phyloP scores from a whole-genome alignment of 371 early-diverging fungal species.

The Blastocladiella emersonii region DNA sequence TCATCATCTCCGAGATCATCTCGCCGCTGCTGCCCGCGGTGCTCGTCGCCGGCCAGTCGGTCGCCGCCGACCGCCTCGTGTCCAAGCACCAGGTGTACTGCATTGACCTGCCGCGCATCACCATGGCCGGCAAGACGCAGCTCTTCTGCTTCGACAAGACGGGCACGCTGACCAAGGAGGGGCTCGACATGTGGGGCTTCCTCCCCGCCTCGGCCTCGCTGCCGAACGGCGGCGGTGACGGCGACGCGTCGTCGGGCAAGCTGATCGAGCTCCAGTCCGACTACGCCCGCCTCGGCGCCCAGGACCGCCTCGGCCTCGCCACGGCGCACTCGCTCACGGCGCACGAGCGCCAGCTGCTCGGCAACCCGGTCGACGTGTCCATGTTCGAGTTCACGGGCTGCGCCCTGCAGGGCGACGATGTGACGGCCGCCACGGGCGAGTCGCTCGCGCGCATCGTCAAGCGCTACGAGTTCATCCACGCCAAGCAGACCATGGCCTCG shows the following conservation, averaged over 20 bases:
- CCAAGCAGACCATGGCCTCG: conserved; percentile 70
- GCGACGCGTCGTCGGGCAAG: conserved; percentile 5
- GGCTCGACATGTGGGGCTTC: conserved; percentile 48
- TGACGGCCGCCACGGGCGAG: conserved; percentile 18
- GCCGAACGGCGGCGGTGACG: not conserved
- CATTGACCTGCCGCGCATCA: conserved; percentile 67
- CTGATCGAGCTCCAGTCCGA: conserved; percentile 15
- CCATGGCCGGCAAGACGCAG: conserved; percentile 78
- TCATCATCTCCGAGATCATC: conserved; percentile 50
- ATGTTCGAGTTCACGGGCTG: conserved; percentile 68
- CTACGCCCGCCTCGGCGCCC: not conserved
- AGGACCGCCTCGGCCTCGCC: not conserved
- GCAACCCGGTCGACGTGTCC: conserved; percentile 88
- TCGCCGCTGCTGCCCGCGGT: conserved; percentile 61
- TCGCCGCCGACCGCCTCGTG: conserved; percentile 59
- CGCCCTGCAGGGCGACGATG: conserved; percentile 15
- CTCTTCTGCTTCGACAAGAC: conserved; percentile 92
- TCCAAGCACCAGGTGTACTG: conserved; percentile 45
- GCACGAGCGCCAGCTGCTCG: conserved; percentile 25
- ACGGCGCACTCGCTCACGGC: not conserved
- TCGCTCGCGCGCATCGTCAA: conserved; percentile 24
- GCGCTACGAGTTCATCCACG: conserved; percentile 75
- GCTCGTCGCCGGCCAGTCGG: conserved; percentile 78
- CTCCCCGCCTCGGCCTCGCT: conserved; percentile 8
- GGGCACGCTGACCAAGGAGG: conserved; percentile 58